Base-by-base conservation (phyloP, 2,329 filamentous ascomycete species). In the Hypoxylon sp. region DNA sequence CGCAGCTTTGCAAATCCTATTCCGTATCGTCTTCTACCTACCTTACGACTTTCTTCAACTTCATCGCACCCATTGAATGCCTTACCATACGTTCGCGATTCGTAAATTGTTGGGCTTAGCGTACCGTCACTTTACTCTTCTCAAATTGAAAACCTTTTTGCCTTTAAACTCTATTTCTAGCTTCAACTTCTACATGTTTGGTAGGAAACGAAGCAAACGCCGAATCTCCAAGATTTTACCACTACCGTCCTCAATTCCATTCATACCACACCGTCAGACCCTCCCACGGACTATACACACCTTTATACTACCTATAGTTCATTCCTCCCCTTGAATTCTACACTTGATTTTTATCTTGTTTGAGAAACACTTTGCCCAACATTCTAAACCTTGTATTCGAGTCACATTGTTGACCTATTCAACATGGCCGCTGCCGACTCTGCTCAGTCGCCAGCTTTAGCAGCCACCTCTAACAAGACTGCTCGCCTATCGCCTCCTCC, bases 381-480 rank as follows among this genome's bases (percentile, higher is more conserved):
- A 36, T 49, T 34, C 25, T 9, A 38, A 57, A 10, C 25, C 9
- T 23, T 36, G 25, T 32, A 46, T 50, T 21, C 21, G 28, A n/a
- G 17, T 51, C 23, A 50, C 32, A 14, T 17, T 19, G 25, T 10
- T 38, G 21, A 23, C 51, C 30, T 36, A 32, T 57, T 62, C 48
- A 51, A 28, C 11, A 73, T 73, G 72, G 68, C 70, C 5, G 60
- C 72, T 32, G 43, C 50, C 65, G 70, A 71, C 7, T 60, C 72
- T 57, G 51, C 52, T 41, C 70, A 71, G 68, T 65, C 70, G 57
- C 65, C 68, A 49, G 67, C 70, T 52, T 30, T 73, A 58, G 62
- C 63, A 21, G 38, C 70, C 9, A 66, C 63, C 19, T 51, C 66
- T 32, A 70, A 46, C 51, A 72, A 68, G 21, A 45, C 62, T 28